Evolutionary conservation across 805 yeast species (phyloP).

Genomic region (Yarrowia phangngaensis): DNA sequence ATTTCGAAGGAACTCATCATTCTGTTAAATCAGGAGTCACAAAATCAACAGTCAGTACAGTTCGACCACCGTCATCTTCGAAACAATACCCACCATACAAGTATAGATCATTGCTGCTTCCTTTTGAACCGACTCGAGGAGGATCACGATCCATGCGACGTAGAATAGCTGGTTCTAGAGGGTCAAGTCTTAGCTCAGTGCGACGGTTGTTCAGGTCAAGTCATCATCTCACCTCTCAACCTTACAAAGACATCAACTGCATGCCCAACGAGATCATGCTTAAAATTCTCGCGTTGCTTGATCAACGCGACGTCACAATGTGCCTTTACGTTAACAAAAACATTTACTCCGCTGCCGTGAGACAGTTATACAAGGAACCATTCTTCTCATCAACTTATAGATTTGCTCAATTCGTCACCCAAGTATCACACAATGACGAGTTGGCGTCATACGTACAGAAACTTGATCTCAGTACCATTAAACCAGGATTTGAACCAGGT

Average conservation of each 20-base stretch:
- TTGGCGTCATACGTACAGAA: conserved; percentile 55
- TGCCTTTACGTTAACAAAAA: conserved; percentile 51
- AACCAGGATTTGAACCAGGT: conserved; percentile 3
- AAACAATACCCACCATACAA: conserved; percentile 19
- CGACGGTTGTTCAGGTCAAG: conserved; percentile 9
- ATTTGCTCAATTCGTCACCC: conserved; percentile 72
- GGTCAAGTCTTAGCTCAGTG: neutral
- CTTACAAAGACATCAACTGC: conserved; percentile 4
- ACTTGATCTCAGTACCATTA: conserved; percentile 55
- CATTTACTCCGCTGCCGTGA: conserved; percentile 52
- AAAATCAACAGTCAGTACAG: conserved; percentile 2
- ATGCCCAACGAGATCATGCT: conserved; percentile 37
- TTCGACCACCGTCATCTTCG: neutral
- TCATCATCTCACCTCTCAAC: neutral
- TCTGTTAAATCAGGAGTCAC: conserved; percentile 8
- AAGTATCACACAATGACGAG: conserved; percentile 52
- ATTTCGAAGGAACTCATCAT: neutral
- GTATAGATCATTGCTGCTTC: conserved; percentile 14
- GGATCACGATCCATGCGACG: conserved; percentile 2
- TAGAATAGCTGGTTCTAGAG: conserved; percentile 4
- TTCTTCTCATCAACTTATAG: conserved; percentile 67
- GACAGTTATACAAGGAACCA: conserved; percentile 53
- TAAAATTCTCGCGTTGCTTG: conserved; percentile 34
- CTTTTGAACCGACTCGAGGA: conserved; percentile 5
- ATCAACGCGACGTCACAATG: conserved; percentile 44